These are phyloP conservation scores for Plantago lanceolata DNA, from an alignment of 305 asterid genomes.

Conservation along the genomic window DNA sequence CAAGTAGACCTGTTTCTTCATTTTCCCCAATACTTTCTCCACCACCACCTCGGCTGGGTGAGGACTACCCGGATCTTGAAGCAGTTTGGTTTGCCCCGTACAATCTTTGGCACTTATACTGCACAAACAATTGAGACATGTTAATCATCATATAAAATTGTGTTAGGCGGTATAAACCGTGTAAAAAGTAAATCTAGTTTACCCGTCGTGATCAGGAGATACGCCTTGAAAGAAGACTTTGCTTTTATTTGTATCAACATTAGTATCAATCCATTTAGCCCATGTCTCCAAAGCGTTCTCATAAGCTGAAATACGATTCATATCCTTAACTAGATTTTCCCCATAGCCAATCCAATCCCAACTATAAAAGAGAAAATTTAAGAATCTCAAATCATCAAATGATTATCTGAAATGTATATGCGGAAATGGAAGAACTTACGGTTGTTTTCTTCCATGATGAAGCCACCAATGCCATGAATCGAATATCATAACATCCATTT, in stretches of 20 bases:
- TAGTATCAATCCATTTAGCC: slow-evolving; percentile 61
- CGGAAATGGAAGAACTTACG: slow-evolving; percentile 23
- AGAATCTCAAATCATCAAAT: background rate
- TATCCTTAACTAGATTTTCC: slow-evolving; percentile 29
- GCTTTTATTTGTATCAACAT: slow-evolving; percentile 34
- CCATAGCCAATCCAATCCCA: slow-evolving; percentile 53
- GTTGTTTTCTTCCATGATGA: slow-evolving; percentile 53
- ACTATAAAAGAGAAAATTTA: slow-evolving; percentile 21
- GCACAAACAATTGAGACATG: background rate
- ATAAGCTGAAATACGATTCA: slow-evolving; percentile 42
- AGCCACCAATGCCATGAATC: slow-evolving; percentile 85
- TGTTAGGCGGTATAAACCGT: background rate
- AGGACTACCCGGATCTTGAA: slow-evolving; percentile 20
- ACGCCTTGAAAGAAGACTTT: slow-evolving; percentile 58
- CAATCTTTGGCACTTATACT: slow-evolving; percentile 18
- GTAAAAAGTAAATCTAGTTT: background rate
- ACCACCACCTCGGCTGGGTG: slow-evolving; percentile 22
- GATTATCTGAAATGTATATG: no score
- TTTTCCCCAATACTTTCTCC: slow-evolving; percentile 17
- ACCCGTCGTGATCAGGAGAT: slow-evolving; percentile 58
- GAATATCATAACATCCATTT: slow-evolving; percentile 42
- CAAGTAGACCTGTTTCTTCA: slow-evolving; percentile 23
- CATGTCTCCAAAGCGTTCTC: slow-evolving; percentile 50
- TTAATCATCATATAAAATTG: background rate
- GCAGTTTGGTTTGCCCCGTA: slow-evolving; percentile 29